Evolutionary conservation across 805 yeast genomes (phyloP), one percentile per base, ranked within the genome.

Genomic region (Nakazawaea sp.): DNA sequence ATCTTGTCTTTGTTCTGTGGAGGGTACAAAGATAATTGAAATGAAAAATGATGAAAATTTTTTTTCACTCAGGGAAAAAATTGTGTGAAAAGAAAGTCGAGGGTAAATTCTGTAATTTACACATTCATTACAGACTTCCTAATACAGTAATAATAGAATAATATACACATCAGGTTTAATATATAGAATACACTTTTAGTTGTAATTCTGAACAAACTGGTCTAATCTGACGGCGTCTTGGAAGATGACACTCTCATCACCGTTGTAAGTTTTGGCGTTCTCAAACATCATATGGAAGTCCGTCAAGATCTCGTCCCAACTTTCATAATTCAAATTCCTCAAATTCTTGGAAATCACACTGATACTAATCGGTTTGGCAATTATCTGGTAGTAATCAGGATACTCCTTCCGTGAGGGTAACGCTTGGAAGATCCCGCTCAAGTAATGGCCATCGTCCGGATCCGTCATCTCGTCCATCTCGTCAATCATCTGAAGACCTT

Each of bases 341-440:
- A 79, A 50, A 36, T 66, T 66, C 56, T 72, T 76, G 41, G 61
- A 63, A 37, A 82, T 61, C 45, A 67, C 75, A 35, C 64, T 64
- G 35, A 83, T 56, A 2, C 88, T 69, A 18, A 79, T 72, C 2
- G 89, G 88, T 38, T 60, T 58, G 44, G 62, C 58, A 49, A 83
- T 80, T 23, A 81, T 52, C 48, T 68, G 62, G 47, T 81, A 90
- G 56, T 90, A 90, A 58, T 90, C 97, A 0, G 96, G 92, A 55
- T 87, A 90, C 37, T 76, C 53, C 54, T 73, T 72, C 45, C 72
- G 71, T 0, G 89, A 71, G 3, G 97, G 97, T 36, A 82, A 62
- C 32, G 68, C 74, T 49, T 76, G 53, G 61, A 89, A 89, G 34
- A 80, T 60, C 28, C 70, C 81, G 21, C 72, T 62, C 10, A 68